phyloP scores from a whole-genome alignment of 495 filamentous ascomycete species.

The Apiosordaria backusii region DNA sequence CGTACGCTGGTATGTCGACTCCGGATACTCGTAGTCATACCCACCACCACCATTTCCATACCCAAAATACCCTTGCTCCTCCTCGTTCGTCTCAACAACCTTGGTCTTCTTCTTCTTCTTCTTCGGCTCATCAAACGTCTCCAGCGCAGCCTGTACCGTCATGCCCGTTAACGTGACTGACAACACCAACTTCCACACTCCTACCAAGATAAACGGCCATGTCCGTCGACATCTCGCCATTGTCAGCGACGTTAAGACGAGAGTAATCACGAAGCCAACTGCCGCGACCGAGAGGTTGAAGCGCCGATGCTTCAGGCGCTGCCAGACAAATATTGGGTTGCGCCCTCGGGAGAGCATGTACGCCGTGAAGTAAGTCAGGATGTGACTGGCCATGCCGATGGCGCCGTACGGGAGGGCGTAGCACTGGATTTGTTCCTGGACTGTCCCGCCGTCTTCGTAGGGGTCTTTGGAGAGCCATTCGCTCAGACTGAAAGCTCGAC shows the following conservation, averaged over 20 bases:
- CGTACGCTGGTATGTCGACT: not conserved
- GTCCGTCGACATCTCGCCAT: constrained; percentile 28
- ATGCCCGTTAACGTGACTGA: constrained; percentile 24
- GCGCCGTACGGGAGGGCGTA: constrained; percentile 37
- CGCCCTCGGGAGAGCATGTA: constrained; percentile 21
- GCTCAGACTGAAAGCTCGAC: constrained; percentile 8
- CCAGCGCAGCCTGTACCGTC: constrained; percentile 17
- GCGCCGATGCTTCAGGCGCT: constrained; percentile 10
- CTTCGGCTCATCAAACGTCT: not conserved
- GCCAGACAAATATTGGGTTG: constrained; percentile 20
- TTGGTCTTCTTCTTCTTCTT: not conserved
- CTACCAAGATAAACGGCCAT: constrained; percentile 36
- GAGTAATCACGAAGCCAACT: constrained; percentile 20
- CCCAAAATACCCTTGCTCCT: not conserved
- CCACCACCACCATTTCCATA: not conserved
- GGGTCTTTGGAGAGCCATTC: constrained; percentile 15
- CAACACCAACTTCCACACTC: constrained; percentile 32
- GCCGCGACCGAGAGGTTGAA: constrained; percentile 21
- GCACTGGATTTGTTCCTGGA: constrained; percentile 33
- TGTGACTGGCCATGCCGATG: constrained; percentile 36
- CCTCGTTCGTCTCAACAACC: constrained; percentile 9
- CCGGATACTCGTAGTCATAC: not conserved
- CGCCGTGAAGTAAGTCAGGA: constrained; percentile 36
- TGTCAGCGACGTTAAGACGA: constrained; percentile 24
- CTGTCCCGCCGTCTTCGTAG: constrained; percentile 19